Base-by-base conservation (phyloP, 768 basidiomycete species). In the Leccinellum albellum region DNA sequence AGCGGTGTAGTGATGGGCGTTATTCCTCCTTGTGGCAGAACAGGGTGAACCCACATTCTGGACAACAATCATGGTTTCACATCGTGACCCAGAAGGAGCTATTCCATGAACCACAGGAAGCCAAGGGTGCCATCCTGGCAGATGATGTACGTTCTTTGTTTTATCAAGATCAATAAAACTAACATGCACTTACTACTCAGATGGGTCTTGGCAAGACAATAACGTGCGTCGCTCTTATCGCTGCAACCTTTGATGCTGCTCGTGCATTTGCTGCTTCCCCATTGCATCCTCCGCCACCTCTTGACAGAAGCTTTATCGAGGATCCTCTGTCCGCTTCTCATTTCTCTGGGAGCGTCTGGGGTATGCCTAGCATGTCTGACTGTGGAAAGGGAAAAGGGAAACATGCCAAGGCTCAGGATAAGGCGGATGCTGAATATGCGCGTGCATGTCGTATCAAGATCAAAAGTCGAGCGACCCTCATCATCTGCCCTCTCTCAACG, bases 141-240 rank as follows among this genome's bases (percentile, higher is more conserved):
- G 97, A 99, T 74, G 97, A 99, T 78, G 95, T 98, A 76, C 66
- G 90, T 78, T 37, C 50, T 10, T 50, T 66, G 50, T 61, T 44
- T 53, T 49, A 42, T 28, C 50, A 53, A 49, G 1, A 33, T 23
- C 29, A 29, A 42, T 47, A 46, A 23, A 62, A 54, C 54, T 50
- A 61, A 56, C 21, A 26, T 54, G 47, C 44, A 64, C 37, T 57
- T 52, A 32, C 57, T 26, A 26, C 17, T 4, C 53, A 97, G 94
- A 98, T 97, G 95, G 96, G 96, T 63, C 83, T 99, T 28, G 96
- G 96, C 17, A 98, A 98, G 74, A 98, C 96, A 0, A 94, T 98
- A 52, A 91, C 94, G 29, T 92, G 95, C 59, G 91, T 98, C 24
- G 91, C 96, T 15, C 80, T 99, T 50, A 88, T 99, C 51, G 94